Conservation (phyloP, 495 filamentous ascomycete species). For the Cercophora sp. region DNA sequence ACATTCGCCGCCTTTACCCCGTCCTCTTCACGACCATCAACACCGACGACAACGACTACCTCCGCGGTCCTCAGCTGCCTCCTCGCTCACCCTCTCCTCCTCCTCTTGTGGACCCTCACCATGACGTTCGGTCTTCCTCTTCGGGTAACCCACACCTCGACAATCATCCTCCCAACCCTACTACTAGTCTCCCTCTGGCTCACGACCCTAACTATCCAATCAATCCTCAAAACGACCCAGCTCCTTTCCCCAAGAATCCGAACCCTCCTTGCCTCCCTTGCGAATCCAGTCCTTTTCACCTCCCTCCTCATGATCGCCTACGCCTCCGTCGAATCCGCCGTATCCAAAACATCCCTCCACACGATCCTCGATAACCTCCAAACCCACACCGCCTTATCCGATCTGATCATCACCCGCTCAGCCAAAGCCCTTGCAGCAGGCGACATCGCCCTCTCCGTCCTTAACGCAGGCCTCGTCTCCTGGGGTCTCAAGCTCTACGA, state of each 20-base stretch:
- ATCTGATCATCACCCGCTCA: conserved; percentile 19
- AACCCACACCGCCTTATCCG: conserved; percentile 31
- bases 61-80: not conserved
- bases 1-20: not conserved
- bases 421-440: conserved; percentile 34
- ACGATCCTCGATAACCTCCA: conserved; percentile 32
- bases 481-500: conserved; percentile 49
- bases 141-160: conserved; percentile 18
- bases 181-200: conserved; percentile 40
- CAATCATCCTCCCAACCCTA: conserved; percentile 31
- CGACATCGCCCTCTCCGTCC: conserved; percentile 37
- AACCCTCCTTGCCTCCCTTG: conserved; percentile 29
- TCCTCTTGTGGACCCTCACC: conserved; percentile 24
- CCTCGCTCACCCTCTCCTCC: conserved; percentile 22
- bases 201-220: conserved; percentile 35
- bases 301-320: conserved; percentile 39
- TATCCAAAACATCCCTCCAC: conserved; percentile 20
- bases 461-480: conserved; percentile 43
- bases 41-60: not conserved
- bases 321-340: conserved; percentile 31
- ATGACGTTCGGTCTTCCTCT: conserved; percentile 28
- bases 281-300: conserved; percentile 42
- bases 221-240: conserved; percentile 25
- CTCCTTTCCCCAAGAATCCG: conserved; percentile 17
- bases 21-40: not conserved